Percentiles rank a stretch among this genome's conserved stretches.
These are phyloP conservation scores for Chrysoporthe deuterocubensis DNA, from an alignment of 2,329 filamentous ascomycete species.

Conservation along the genomic window DNA sequence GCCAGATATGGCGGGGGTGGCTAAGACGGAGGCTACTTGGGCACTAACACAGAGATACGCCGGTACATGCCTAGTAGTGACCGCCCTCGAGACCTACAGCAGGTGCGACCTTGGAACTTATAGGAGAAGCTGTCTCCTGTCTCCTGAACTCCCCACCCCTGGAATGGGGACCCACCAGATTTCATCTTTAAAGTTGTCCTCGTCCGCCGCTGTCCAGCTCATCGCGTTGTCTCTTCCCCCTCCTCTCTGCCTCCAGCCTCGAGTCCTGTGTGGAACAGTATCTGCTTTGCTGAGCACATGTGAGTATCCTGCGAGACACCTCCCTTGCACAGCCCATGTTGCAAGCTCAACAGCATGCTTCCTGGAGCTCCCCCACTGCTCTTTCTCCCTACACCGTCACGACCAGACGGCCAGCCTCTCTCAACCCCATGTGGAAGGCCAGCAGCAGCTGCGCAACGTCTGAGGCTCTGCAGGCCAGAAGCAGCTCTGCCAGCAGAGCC, in stretches of 20 bases:
- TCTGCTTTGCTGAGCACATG: conserved; percentile 21
- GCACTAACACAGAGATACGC: conserved; percentile 8
- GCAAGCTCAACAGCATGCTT: not conserved
- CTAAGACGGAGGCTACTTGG: not conserved
- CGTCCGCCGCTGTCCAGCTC: conserved; percentile 19
- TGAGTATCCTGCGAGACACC: conserved; percentile 3
- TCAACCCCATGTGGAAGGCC: not conserved
- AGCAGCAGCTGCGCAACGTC: not conserved
- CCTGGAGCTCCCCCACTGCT: not conserved
- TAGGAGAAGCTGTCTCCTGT: conserved; percentile 22
- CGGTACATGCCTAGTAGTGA: conserved; percentile 11
- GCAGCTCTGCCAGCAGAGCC: not conserved
- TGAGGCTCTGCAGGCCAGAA: not conserved
- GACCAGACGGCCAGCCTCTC: not conserved
- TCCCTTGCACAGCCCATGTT: not conserved
- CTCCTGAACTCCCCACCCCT: conserved; percentile 25
- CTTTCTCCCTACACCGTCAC: not conserved
- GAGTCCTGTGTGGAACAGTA: conserved; percentile 5
- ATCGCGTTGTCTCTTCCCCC: conserved; percentile 13
- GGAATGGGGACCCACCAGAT: conserved; percentile 25
- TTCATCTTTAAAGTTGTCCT: conserved; percentile 31
- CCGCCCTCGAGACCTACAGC: conserved; percentile 15
- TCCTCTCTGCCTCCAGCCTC: conserved; percentile 16
- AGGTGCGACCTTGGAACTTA: conserved; percentile 17
- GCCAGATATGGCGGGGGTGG: not conserved